Evolutionary conservation across 352 stramenopile species (phyloP).

Genomic region (Hyaloperonospora brassicae): DNA sequence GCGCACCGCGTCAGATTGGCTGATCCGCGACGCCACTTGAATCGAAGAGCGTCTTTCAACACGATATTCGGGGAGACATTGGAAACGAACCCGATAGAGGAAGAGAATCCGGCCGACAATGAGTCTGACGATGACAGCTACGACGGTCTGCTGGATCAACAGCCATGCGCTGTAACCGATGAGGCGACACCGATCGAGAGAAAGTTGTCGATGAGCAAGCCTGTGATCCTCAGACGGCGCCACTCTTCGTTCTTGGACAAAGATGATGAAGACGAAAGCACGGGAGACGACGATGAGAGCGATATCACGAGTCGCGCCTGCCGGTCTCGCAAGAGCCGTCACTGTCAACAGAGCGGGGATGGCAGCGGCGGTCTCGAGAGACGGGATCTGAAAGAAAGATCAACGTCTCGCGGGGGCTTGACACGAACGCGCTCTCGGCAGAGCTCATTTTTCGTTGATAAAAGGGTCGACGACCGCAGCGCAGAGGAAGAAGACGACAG

Average conservation of each 20-base stretch:
- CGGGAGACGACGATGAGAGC: conserved; percentile 26
- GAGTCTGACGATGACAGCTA: conserved; percentile 45
- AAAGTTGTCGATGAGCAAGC: conserved; percentile 17
- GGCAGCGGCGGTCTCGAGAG: conserved; percentile 21
- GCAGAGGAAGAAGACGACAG: too few species aligned
- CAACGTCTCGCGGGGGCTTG: conserved; percentile 15
- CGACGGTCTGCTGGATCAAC: conserved; percentile 16
- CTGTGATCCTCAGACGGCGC: conserved; percentile 11
- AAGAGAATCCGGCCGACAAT: conserved; percentile 46
- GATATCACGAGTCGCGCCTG: conserved; percentile 6
- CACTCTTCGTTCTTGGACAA: conserved; percentile 32
- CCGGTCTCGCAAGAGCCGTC: conserved; percentile 14
- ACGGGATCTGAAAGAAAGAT: conserved; percentile 12
- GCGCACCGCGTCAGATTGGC: conserved; percentile 27
- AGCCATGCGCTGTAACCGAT: conserved; percentile 10
- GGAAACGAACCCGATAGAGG: conserved; percentile 42
- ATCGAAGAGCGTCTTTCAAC: conserved; percentile 55
- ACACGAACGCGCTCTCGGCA: too few species aligned
- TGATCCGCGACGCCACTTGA: conserved; percentile 56
- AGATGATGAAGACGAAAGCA: conserved; percentile 31
- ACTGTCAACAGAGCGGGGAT: conserved; percentile 24
- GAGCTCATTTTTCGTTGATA: too few species aligned
- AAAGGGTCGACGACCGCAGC: too few species aligned
- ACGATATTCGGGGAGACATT: conserved; percentile 47
- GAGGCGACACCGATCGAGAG: conserved; percentile 11